Conservation (phyloP, 1,284 basidiomycete species). For the Rhizoctonia solani region DNA sequence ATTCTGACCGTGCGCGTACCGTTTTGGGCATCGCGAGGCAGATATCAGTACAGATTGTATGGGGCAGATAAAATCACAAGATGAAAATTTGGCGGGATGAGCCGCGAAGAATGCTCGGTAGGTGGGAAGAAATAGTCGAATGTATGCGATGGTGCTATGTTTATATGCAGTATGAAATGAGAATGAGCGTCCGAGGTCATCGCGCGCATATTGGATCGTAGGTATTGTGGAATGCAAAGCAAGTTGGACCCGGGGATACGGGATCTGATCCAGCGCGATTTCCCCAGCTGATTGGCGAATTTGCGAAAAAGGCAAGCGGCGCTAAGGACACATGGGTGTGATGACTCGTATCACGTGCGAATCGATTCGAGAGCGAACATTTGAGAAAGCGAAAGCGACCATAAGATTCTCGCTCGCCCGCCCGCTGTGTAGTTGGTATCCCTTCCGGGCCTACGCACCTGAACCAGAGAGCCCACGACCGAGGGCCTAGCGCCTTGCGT, state of each 20-base stretch:
- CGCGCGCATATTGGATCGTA: background rate
- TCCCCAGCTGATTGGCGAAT: conserved; percentile 6
- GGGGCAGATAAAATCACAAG: conserved; percentile 1
- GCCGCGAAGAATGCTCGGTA: background rate
- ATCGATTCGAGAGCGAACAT: conserved; percentile 11
- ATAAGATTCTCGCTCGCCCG: background rate
- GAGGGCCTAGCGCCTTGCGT: background rate
- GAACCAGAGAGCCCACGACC: conserved; percentile 1
- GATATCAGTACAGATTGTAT: conserved; percentile 7
- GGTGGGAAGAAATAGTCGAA: too few species aligned
- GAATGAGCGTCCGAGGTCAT: background rate
- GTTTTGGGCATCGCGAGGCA: background rate
- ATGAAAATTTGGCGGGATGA: background rate
- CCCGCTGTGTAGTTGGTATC: too few species aligned
- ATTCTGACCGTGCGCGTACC: background rate
- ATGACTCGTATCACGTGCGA: conserved; percentile 7
- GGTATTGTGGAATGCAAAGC: background rate
- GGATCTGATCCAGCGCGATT: conserved; percentile 7
- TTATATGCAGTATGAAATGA: background rate
- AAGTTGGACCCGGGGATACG: background rate
- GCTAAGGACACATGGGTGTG: background rate
- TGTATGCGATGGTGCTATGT: too few species aligned
- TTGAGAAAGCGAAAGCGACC: background rate
- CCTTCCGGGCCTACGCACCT: too few species aligned
- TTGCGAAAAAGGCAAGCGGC: background rate